Percentiles rank a stretch among this genome's conserved stretches.
Conservation (phyloP, 129 eudicot species). For the carrot (Daucus carota) region DNA sequence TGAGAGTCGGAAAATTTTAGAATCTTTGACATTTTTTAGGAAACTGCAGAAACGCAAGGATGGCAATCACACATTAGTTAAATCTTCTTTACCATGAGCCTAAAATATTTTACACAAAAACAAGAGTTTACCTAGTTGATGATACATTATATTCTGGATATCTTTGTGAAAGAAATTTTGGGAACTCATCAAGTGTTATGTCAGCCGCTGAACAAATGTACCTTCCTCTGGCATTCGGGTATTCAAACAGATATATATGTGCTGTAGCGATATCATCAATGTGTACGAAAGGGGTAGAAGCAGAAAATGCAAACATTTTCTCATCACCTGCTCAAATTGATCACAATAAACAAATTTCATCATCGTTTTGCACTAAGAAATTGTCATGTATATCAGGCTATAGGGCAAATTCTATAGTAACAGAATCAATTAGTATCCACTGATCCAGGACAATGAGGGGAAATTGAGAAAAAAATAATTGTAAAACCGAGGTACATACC, state of each 20-base stretch:
- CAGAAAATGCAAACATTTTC: conserved; percentile 14
- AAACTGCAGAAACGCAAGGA: conserved; percentile 5
- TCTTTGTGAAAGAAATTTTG: conserved; percentile 15
- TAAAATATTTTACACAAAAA: background rate
- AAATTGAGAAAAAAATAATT: background rate
- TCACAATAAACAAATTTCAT: background rate
- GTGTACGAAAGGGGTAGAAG: conserved; percentile 27
- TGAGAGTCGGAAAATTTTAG: conserved; percentile 5
- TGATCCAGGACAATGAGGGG: too few relatives aligned
- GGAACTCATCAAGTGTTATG: conserved; percentile 22
- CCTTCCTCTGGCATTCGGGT: conserved; percentile 47
- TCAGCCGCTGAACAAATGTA: conserved; percentile 48
- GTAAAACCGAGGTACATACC: conserved; percentile 18
- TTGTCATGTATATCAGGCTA: background rate
- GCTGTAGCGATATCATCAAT: conserved; percentile 54
- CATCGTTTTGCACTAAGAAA: background rate
- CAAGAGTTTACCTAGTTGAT: conserved; percentile 12
- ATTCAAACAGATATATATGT: conserved; percentile 43
- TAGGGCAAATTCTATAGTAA: background rate
- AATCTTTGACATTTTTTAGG: background rate
- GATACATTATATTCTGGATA: conserved; percentile 24
- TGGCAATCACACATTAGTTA: background rate
- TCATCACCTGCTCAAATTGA: conserved; percentile 24
- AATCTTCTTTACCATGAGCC: background rate
- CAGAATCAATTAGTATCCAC: background rate